Base-by-base conservation (phyloP, 2,329 filamentous ascomycete genomes). In the Colletotrichum incanum region DNA sequence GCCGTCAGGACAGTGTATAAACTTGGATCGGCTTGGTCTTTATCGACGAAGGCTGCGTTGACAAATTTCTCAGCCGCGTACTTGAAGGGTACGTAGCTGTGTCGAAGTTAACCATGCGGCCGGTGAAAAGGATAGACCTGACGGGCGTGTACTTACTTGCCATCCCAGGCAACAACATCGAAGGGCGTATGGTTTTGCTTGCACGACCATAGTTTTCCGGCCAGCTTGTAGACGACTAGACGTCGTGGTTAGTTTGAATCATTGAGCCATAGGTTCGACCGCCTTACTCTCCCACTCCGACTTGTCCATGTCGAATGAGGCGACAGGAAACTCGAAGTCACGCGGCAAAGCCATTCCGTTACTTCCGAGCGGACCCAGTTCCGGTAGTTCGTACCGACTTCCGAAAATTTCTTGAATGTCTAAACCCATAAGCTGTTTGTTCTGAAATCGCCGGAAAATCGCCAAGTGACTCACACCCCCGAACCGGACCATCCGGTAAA, bases 101-200 rank as follows among this genome's bases (percentile, higher is more conserved):
- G 28, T n/a, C 31, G n/a, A 39, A 43, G 45, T 65, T 59, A 59
- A 28, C 23, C 12, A 26, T 12, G 34, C 34, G 31, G 6, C 16
- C 11, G 26, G 34, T 20, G 39, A 28, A 49, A 31, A 12, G 49
- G 9, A 16, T 92, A 92, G 45, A 62, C 20, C 71, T n/a, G 54
- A 37, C 71, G 74, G 1, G 76, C 31, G 49, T 45, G 74, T 68
- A 89, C 89, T 77, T 91, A 91, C 59, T 87, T 87, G 39, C 90
- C 90, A 75, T 92, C 90, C 90, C 90, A 92, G 5, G 90, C 90
- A 0, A 91, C 90, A 3, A 92, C 90, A 73, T 93, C 90, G 73
- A 92, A 92, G 0, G 90, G 90, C 2, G 87, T 91, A 77, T 92
- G 90, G 41, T 83, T 84, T 76, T 92, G 90, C 52, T 84, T 87